phyloP scores from a whole-genome alignment of 805 yeast species.

The Tetrapisispora phaffii region DNA sequence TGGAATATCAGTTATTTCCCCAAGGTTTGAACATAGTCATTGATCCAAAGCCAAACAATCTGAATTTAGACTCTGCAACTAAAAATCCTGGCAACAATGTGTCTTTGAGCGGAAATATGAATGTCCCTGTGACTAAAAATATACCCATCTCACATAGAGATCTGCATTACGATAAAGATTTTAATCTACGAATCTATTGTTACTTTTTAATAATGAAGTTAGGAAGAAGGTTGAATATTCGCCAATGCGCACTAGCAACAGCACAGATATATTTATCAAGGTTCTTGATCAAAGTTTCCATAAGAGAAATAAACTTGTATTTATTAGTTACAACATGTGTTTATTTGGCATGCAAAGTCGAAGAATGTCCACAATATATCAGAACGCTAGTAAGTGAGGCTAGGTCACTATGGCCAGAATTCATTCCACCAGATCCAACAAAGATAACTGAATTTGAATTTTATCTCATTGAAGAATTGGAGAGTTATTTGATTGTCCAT shows the following conservation, averaged over 20 bases:
- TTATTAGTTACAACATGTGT: slow-evolving; percentile 74
- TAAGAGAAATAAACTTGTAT: slow-evolving; percentile 76
- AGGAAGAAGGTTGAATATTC: slow-evolving; percentile 64
- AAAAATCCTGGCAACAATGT: background rate
- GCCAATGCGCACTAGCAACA: slow-evolving; percentile 80
- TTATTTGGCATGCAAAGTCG: slow-evolving; percentile 86
- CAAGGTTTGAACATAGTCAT: slow-evolving; percentile 29
- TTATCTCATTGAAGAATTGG: slow-evolving; percentile 80
- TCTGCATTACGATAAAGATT: slow-evolving; percentile 38
- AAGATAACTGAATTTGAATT: slow-evolving; percentile 93
- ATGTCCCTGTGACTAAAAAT: slow-evolving; percentile 31
- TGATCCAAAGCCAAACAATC: slow-evolving; percentile 16
- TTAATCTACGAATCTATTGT: slow-evolving; percentile 63
- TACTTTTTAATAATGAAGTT: slow-evolving; percentile 66
- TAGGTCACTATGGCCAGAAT: slow-evolving; percentile 87
- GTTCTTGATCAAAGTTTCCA: slow-evolving; percentile 59
- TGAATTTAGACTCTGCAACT: background rate
- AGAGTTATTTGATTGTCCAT: slow-evolving; percentile 58
- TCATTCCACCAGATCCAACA: slow-evolving; percentile 81
- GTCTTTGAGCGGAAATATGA: background rate
- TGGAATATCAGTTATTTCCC: slow-evolving; percentile 30
- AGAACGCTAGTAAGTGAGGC: slow-evolving; percentile 77
- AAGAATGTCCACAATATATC: slow-evolving; percentile 92
- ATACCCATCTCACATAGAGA: slow-evolving; percentile 34
- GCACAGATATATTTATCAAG: slow-evolving; percentile 81